These are phyloP conservation scores for Moesziomyces globuligerus DNA, from an alignment of 1,284 basidiomycete species.

Conservation along the genomic window DNA sequence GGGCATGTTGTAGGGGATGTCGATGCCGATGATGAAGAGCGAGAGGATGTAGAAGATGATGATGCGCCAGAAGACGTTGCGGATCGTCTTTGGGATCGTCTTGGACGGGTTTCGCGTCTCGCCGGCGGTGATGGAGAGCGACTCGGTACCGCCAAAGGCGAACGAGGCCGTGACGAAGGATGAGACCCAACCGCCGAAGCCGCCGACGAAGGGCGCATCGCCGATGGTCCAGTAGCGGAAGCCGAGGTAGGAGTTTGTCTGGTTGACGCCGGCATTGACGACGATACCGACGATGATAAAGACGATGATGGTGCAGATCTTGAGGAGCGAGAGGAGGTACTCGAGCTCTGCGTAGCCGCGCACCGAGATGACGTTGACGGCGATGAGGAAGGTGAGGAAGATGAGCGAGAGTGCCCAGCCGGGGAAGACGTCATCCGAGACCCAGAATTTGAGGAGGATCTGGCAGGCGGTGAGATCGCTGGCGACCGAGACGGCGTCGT, in stretches of 20 bases:
- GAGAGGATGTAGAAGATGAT: conserved; percentile 70
- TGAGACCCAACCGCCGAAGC: conserved; percentile 62
- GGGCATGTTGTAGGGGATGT: conserved; percentile 67
- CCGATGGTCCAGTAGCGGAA: conserved; percentile 65
- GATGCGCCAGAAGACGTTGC: conserved; percentile 76
- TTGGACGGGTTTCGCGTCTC: conserved; percentile 52
- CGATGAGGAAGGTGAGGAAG: conserved; percentile 68
- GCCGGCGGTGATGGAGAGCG: conserved; percentile 42
- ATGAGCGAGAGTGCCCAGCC: conserved; percentile 56
- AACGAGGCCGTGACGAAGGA: conserved; percentile 79
- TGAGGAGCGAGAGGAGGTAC: conserved; percentile 39
- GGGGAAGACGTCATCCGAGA: conserved; percentile 25
- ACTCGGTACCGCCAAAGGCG: conserved; percentile 77
- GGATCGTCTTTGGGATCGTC: conserved; percentile 59
- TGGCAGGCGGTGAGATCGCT: conserved; percentile 72
- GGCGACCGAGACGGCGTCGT: conserved; percentile 55
- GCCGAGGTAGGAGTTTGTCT: conserved; percentile 41
- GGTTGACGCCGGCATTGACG: conserved; percentile 49
- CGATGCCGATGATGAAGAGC: conserved; percentile 74
- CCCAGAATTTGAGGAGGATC: conserved; percentile 47
- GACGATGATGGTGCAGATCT: conserved; percentile 36
- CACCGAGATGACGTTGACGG: conserved; percentile 71
- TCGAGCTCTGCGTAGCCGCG: conserved; percentile 75
- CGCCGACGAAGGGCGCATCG: conserved; percentile 70
- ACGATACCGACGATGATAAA: conserved; percentile 49